These are phyloP conservation scores for Diaporthe eres DNA, from an alignment of 2,329 filamentous ascomycete genomes.

Conservation along the genomic window DNA sequence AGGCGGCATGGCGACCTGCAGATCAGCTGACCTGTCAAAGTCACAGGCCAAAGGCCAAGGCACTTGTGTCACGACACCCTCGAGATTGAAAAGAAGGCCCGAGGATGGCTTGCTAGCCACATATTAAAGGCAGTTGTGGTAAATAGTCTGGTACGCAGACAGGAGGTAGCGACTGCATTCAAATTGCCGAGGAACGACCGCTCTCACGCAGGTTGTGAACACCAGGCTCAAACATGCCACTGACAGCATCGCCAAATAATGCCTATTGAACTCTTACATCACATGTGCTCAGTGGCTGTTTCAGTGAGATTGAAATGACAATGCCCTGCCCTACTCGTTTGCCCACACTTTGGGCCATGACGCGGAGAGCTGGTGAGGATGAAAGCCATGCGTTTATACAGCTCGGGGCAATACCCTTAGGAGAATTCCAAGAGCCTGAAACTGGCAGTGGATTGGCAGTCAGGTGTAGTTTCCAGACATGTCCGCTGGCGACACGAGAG, in stretches of 20 bases:
- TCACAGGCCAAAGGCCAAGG: conserved; percentile 6
- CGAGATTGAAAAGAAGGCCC: conserved; percentile 6
- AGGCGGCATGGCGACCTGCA: conserved; percentile 23
- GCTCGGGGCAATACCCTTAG: not conserved
- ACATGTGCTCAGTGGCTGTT: not conserved
- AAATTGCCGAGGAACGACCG: conserved; percentile 14
- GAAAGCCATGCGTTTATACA: too few species aligned
- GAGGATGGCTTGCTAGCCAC: not conserved
- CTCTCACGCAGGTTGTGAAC: not conserved
- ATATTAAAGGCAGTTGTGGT: not conserved
- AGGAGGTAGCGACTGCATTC: not conserved
- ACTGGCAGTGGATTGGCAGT: not conserved
- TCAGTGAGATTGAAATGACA: not conserved
- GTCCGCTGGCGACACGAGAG: not conserved
- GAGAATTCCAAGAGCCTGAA: not conserved
- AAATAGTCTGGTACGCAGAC: not conserved
- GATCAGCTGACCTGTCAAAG: conserved; percentile 28
- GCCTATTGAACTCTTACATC: too few species aligned
- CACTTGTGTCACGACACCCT: conserved; percentile 13
- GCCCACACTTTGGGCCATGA: not conserved
- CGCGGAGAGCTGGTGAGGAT: too few species aligned
- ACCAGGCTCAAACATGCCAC: not conserved
- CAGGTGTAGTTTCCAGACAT: not conserved
- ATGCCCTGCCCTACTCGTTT: not conserved
- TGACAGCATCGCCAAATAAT: not conserved